These are phyloP conservation scores for Sporothrix euskadiensis DNA, from an alignment of 2,329 filamentous ascomycete genomes.

Conservation along the genomic window DNA sequence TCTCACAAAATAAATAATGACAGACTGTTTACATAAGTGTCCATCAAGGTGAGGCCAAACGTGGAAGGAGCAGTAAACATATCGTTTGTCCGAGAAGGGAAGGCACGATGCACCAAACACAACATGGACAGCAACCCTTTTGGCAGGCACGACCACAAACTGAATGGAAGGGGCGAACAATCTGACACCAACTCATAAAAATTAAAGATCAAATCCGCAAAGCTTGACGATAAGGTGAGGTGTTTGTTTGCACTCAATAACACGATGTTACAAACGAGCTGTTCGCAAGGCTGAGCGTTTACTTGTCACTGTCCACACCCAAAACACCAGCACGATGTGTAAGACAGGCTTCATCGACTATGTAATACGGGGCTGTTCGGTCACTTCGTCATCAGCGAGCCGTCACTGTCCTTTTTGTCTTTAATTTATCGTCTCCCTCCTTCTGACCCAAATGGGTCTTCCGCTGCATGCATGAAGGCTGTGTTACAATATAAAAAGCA, in stretches of 20 bases:
- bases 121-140: not conserved
- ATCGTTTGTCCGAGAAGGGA: not conserved
- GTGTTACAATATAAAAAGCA: not conserved
- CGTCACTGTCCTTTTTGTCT: not conserved
- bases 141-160: not conserved
- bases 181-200: not conserved
- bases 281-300: not conserved
- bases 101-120: slow-evolving; percentile 11
- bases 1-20: not conserved
- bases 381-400: not conserved
- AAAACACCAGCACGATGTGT: not conserved
- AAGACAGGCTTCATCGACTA: not conserved
- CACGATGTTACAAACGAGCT: not conserved
- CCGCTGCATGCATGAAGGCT: not conserved
- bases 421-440: not conserved
- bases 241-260: not conserved
- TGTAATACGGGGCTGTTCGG: slow-evolving; percentile 1
- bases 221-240: too few species aligned
- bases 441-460: not conserved
- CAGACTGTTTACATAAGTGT: too few species aligned
- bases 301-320: not conserved
- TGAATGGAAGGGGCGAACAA: not conserved
- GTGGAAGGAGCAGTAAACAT: not conserved
- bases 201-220: not conserved
- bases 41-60: not conserved